Evolutionary conservation across 805 yeast species (phyloP).

Genomic region (Candida chilensis): DNA sequence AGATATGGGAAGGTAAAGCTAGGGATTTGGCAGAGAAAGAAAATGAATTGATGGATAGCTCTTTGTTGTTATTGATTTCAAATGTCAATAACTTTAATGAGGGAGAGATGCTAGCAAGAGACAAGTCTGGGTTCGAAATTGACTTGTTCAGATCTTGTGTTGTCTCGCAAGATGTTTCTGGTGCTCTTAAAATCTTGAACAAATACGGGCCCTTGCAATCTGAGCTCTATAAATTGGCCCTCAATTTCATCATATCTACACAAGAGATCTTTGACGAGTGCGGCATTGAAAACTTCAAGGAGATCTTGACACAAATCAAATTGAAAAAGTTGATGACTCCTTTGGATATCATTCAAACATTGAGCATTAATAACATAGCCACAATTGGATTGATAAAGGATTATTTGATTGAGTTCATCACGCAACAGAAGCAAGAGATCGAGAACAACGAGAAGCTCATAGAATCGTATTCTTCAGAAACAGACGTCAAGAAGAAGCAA

Average conservation of each 20-base stretch:
- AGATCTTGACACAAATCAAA: conserved; percentile 45
- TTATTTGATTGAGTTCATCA: conserved; percentile 53
- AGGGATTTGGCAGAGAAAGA: conserved; percentile 34
- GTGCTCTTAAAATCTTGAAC: conserved; percentile 47
- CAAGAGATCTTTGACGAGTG: conserved; percentile 40
- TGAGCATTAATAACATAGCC: conserved; percentile 53
- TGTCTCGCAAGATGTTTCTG: conserved; percentile 45
- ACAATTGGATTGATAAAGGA: conserved; percentile 68
- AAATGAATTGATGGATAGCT: conserved; percentile 42
- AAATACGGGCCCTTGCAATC: conserved; percentile 56
- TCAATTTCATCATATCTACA: conserved; percentile 53
- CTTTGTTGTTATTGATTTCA: conserved; percentile 45
- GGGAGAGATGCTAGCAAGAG: conserved; percentile 33
- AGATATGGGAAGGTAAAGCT: conserved; percentile 64
- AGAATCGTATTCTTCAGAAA: conserved; percentile 59
- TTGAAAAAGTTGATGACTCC: conserved; percentile 53
- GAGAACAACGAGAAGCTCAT: conserved; percentile 59
- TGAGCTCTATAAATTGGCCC: conserved; percentile 55
- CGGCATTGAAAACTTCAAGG: conserved; percentile 37
- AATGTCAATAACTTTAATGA: conserved; percentile 46
- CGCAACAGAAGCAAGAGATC: conserved; percentile 53
- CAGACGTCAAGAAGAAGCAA: conserved; percentile 41
- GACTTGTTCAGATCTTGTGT: conserved; percentile 61
- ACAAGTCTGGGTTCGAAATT: conserved; percentile 36
- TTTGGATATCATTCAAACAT: conserved; percentile 63